Evolutionary conservation across 2,329 filamentous ascomycete species (phyloP).

Genomic region (Ophiostoma himal-ulmi): DNA sequence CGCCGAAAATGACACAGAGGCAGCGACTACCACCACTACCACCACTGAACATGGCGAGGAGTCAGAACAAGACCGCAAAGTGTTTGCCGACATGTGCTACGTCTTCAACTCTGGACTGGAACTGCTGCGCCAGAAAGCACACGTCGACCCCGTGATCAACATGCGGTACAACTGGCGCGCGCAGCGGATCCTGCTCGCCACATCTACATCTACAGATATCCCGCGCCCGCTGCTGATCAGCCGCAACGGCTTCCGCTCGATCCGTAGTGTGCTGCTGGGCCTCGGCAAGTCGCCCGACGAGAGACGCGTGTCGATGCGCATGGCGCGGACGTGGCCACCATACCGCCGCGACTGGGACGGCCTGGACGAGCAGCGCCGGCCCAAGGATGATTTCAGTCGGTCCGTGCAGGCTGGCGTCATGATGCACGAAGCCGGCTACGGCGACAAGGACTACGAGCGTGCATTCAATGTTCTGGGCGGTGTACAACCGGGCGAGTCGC

Average conservation of each 20-base stretch:
- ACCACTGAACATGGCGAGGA: not conserved
- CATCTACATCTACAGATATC: constrained; percentile 41
- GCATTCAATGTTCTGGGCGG: constrained; percentile 51
- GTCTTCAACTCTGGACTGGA: constrained; percentile 40
- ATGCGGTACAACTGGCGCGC: constrained; percentile 52
- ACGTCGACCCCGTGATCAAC: constrained; percentile 31
- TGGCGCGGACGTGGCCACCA: constrained; percentile 54
- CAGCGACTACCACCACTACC: not conserved
- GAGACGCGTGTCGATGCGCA: constrained; percentile 42
- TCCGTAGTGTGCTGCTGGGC: constrained; percentile 49
- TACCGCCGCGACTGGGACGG: constrained; percentile 54
- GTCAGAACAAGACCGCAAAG: constrained; percentile 8
- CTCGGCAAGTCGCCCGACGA: constrained; percentile 50
- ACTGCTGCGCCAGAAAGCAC: constrained; percentile 35
- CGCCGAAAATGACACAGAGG: not conserved
- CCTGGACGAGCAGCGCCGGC: constrained; percentile 49
- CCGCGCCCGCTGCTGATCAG: constrained; percentile 47
- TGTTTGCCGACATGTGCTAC: constrained; percentile 32
- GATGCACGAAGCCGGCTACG: constrained; percentile 53
- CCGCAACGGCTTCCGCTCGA: constrained; percentile 47
- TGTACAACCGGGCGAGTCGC: constrained; percentile 43
- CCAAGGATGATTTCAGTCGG: constrained; percentile 49
- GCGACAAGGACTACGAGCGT: constrained; percentile 41
- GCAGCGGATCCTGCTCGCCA: constrained; percentile 47
- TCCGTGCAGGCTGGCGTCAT: constrained; percentile 48